phyloP scores from a whole-genome alignment of 768 basidiomycete genomes.

The Termitomyces sp. region DNA sequence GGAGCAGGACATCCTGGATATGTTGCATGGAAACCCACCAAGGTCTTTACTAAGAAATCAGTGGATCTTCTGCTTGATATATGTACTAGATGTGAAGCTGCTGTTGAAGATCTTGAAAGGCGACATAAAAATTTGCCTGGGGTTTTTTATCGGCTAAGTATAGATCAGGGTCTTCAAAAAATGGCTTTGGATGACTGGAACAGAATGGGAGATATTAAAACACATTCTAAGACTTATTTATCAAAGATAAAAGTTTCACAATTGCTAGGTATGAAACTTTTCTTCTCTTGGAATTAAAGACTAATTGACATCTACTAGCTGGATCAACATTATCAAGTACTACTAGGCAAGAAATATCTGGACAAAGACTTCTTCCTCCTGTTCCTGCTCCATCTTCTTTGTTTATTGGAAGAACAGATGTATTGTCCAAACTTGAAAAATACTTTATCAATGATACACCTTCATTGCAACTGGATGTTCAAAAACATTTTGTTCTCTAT shows the following conservation, averaged over 20 bases:
- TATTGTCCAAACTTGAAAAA: background rate
- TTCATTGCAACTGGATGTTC: background rate
- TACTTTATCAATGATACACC: background rate
- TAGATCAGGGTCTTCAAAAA: background rate
- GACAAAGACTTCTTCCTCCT: background rate
- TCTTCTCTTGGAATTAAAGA: background rate
- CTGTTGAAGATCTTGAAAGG: background rate
- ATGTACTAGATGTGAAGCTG: background rate
- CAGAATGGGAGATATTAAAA: background rate
- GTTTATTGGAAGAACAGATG: background rate
- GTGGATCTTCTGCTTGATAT: background rate
- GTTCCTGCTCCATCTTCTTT: background rate
- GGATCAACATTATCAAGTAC: background rate
- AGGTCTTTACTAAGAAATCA: background rate
- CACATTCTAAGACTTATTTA: background rate
- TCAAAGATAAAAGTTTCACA: background rate
- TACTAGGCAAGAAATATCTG: background rate
- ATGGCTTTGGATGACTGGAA: background rate
- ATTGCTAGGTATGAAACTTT: background rate
- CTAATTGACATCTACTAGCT: background rate
- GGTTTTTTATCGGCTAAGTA: background rate
- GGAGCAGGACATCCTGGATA: background rate
- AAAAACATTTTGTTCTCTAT: background rate
- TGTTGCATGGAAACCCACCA: background rate
- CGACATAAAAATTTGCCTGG: background rate